phyloP scores from a whole-genome alignment of 257 asterid species.

The Ilex asprella region DNA sequence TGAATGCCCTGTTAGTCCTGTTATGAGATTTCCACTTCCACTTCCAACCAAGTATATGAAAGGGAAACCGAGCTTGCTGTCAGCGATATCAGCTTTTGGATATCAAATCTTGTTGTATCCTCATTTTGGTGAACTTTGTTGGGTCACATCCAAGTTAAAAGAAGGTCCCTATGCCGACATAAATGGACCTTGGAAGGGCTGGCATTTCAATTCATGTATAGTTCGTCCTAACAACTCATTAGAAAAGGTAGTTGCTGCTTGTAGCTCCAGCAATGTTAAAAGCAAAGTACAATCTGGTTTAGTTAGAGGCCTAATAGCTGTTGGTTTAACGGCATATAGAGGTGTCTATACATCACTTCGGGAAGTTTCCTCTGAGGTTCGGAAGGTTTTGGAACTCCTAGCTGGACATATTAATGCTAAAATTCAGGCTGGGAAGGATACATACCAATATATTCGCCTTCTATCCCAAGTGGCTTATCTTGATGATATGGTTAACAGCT shows the following conservation, averaged over 20 bases:
- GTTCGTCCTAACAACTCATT: slow-evolving; percentile 50
- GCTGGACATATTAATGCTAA: slow-evolving; percentile 51
- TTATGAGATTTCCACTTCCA: slow-evolving; percentile 20
- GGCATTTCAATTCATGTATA: slow-evolving; percentile 95
- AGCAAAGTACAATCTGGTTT: slow-evolving; percentile 42
- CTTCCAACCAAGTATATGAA: slow-evolving; percentile 19
- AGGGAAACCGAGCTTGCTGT: slow-evolving; percentile 65
- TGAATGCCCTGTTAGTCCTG: slow-evolving; percentile 25
- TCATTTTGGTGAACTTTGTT: slow-evolving; percentile 96
- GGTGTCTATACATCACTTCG: slow-evolving; percentile 70
- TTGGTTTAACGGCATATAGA: slow-evolving; percentile 85
- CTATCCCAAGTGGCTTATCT: slow-evolving; percentile 93
- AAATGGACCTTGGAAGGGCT: slow-evolving; percentile 82
- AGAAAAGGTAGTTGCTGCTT: slow-evolving; percentile 33
- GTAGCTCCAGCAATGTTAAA: slow-evolving; percentile 37
- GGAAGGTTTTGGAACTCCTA: slow-evolving; percentile 73
- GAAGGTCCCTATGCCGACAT: slow-evolving; percentile 77
- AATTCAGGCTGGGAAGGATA: slow-evolving; percentile 81
- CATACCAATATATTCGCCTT: slow-evolving; percentile 51
- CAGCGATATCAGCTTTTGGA: slow-evolving; percentile 83
- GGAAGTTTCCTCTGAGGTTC: slow-evolving; percentile 59
- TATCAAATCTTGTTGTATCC: slow-evolving; percentile 87
- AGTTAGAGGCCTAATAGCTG: slow-evolving; percentile 84
- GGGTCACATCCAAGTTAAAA: slow-evolving; percentile 93
- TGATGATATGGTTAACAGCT: slow-evolving; percentile 76